Evolutionary conservation across 2,329 filamentous ascomycete genomes (phyloP).

Genomic region (Beauveria asiatica): DNA sequence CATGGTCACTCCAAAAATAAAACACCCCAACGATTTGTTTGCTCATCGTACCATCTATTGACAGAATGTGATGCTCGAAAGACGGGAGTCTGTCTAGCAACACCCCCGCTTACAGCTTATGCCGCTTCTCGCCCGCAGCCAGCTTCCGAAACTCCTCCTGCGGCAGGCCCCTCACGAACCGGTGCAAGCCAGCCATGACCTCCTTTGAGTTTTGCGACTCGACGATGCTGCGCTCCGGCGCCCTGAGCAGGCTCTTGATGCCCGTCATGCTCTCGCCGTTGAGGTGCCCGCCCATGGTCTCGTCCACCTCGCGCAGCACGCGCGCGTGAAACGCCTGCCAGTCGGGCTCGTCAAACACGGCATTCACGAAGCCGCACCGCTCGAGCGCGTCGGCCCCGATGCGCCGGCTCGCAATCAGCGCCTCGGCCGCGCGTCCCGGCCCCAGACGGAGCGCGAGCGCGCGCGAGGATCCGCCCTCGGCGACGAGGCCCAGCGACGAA

Average conservation of each 20-base stretch:
- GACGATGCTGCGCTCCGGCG: slow-evolving; percentile 61
- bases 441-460: slow-evolving; percentile 77
- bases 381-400: slow-evolving; percentile 68
- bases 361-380: slow-evolving; percentile 74
- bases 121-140: slow-evolving; percentile 81
- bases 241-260: slow-evolving; percentile 77
- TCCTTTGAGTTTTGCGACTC: slow-evolving; percentile 74
- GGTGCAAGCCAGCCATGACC: slow-evolving; percentile 75
- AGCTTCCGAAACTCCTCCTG: slow-evolving; percentile 85
- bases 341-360: slow-evolving; percentile 61
- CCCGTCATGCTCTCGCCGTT: slow-evolving; percentile 68
- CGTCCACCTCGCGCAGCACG: slow-evolving; percentile 73
- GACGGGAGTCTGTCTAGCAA: too few species aligned
- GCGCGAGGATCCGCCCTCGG: slow-evolving; percentile 74
- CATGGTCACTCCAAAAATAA: not conserved
- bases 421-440: slow-evolving; percentile 77
- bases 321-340: slow-evolving; percentile 59
- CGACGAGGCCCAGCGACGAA: slow-evolving; percentile 77
- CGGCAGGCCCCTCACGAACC: slow-evolving; percentile 72
- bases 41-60: not conserved
- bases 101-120: slow-evolving; percentile 62
- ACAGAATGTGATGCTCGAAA: not conserved
- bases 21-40: too few species aligned
- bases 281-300: slow-evolving; percentile 70
- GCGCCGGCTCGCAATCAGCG: slow-evolving; percentile 79